Evolutionary conservation across 176 grass and related monocot genomes (phyloP), one percentile per base, ranked within the genome.

Genomic region (Coix lacrymajobi): DNA sequence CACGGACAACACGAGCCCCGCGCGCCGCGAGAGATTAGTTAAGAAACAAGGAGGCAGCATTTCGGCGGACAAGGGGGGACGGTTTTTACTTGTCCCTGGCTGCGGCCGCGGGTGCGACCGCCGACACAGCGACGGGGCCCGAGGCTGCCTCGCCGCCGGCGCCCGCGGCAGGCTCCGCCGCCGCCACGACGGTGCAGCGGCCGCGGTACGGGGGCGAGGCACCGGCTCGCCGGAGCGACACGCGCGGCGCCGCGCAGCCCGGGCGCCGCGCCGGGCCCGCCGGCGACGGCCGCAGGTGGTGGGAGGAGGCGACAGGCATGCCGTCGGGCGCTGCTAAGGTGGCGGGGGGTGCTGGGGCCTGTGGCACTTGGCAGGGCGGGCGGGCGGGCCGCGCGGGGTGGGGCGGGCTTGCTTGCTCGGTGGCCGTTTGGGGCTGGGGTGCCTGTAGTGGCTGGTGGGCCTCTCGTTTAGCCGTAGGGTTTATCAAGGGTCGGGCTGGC

Each of bases 11-110:
- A 16, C 4, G 7, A 41, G 57, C 17, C 38, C 58, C 26, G 38
- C 67, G 67, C 67, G 46, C 34, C 36, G 61, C 76, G 16, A n/a
- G 54, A 26, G 1, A 19, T 14, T 2, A 30, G 20, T 51, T 52
- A 2, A 20, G 3, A 58, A 12, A 29, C 28, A 32, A n/a, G 1
- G 62, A 70, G 12, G 9, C 56, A 1, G 11, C 65, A 73, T 46
- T 72, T 36, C 2, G 54, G 52, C 4, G 56, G 40, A 73, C 26
- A 33, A 5, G 31, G 51, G 15, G 37, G 9, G 9, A 34, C 9
- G 22, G 83, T n/a, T n/a, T n/a, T 82, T 82, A 90, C 88, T 24
- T 32, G 79, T 90, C 88, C 66, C 88, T 82, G 39, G 38, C 37
- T 36, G 83, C 41, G 65, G 16, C 16, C 10, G 71, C 64, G 51